Evolutionary conservation across 441 rosid species (phyloP), one percentile per base, ranked within the genome.

Genomic region (Viola pubescens): DNA sequence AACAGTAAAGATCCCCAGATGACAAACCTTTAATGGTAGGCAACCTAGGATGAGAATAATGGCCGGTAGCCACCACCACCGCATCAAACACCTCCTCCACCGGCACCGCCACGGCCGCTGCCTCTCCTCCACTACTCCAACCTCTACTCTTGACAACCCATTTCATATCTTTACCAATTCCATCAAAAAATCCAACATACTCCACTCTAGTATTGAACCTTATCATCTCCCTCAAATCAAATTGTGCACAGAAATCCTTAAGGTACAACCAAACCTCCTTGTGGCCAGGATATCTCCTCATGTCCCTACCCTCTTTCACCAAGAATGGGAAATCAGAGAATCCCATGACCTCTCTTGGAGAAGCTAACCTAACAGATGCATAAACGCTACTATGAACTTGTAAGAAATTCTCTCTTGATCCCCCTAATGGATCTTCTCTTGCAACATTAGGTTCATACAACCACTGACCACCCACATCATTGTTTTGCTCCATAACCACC

Each of bases 391-490:
- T 88, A 42, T 91, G 98, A 37, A 83, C 86, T 52, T 74, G 72
- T 1, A 82, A 70, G 61, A 70, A 74, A 3, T 73, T 76, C 40
- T 66, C 64, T 65, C 57, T 70, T 19, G 1, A 19, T 19, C 26
- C 1, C 4, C 88, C 88, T 10, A 85, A 38, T 0, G 80, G 82
- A 34, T 84, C 81, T 68, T 88, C 96, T n/a, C 37, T 64, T 55
- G 80, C 80, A 16, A 78, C 82, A 58, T 80, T 74, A 4, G 87
- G 79, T 12, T 84, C 78, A 50, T 87, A 91, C 50, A 88, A 55
- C 96, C 96, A 91, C 52, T 91, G 98, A 9, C 98, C 98, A 19
- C 98, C 98, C 0, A 91, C 76, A 43, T 88, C 96, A n/a, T 81
- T 82, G 70, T 74, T 88, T 77, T 87, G 98, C 64, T 91, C 98